phyloP scores from a whole-genome alignment of 306 rosid species.

The Quercus ilex region DNA sequence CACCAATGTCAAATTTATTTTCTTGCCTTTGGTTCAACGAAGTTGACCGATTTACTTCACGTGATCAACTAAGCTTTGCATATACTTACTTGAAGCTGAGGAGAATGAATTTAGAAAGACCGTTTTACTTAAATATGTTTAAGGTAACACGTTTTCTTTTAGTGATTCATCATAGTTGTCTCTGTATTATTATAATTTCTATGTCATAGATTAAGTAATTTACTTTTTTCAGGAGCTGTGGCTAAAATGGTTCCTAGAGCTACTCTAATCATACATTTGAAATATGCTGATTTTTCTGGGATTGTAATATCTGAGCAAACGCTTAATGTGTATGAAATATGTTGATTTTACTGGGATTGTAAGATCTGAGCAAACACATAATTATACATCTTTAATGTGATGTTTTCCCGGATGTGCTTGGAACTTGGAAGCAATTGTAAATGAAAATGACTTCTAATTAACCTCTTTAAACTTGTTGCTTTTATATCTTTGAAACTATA shows the following conservation, averaged over 20 bases:
- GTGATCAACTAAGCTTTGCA: slow-evolving; percentile 96
- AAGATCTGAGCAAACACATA: background rate
- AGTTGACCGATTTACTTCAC: slow-evolving; percentile 92
- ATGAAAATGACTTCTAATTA: background rate
- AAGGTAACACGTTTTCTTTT: slow-evolving; percentile 45
- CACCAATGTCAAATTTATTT: slow-evolving; percentile 88
- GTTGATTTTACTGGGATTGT: background rate
- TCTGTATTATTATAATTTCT: slow-evolving; percentile 2
- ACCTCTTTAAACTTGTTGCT: background rate
- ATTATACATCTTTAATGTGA: background rate
- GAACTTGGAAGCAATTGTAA: background rate
- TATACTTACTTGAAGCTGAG: slow-evolving; percentile 78
- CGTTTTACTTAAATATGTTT: slow-evolving; percentile 73
- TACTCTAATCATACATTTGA: background rate
- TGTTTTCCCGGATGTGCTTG: background rate
- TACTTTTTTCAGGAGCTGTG: background rate
- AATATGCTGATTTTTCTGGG: background rate
- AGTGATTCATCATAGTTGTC: slow-evolving; percentile 4
- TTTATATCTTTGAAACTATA: background rate
- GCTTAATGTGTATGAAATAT: background rate
- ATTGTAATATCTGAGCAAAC: background rate
- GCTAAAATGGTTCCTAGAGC: background rate
- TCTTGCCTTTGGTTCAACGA: slow-evolving; percentile 98
- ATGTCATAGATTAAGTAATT: background rate
- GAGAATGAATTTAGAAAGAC: slow-evolving; percentile 70